Conservation (phyloP, 2,329 filamentous ascomycete genomes). For the Graphilbum sp. region DNA sequence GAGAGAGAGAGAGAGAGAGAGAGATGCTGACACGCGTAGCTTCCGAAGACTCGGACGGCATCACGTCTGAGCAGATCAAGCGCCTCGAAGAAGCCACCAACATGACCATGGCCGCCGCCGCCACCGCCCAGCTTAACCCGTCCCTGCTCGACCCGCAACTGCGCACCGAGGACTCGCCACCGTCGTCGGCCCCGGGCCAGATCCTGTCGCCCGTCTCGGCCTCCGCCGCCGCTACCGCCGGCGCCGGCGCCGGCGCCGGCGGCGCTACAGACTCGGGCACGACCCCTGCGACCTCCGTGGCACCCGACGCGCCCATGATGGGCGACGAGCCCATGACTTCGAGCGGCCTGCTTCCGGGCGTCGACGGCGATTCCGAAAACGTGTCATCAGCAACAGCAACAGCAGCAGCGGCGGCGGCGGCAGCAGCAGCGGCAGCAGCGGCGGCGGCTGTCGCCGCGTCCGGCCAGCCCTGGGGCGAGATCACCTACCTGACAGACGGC, state of each 20-base stretch:
- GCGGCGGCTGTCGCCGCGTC: conserved; percentile 4
- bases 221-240: conserved; percentile 1
- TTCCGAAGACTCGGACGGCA: conserved; percentile 8
- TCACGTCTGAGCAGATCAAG: conserved; percentile 26
- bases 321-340: neutral
- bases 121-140: conserved; percentile 36
- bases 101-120: conserved; percentile 39
- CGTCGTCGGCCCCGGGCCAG: no score
- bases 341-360: neutral
- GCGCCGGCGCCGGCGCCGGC: neutral
- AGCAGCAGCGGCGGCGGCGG: neutral
- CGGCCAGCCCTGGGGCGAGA: conserved; percentile 34
- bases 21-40: no score
- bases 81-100: conserved; percentile 33
- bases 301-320: neutral
- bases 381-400: no score
- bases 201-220: no score
- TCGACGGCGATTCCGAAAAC: neutral
- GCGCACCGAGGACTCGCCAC: conserved; percentile 12
- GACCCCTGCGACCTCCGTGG: no score
- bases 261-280: no score
- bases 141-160: conserved; percentile 34
- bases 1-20: no score
- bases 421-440: neutral
- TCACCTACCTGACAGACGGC: conserved; percentile 29